Conservation (phyloP, 495 filamentous ascomycete species). For the Penicillium malachiteum region DNA sequence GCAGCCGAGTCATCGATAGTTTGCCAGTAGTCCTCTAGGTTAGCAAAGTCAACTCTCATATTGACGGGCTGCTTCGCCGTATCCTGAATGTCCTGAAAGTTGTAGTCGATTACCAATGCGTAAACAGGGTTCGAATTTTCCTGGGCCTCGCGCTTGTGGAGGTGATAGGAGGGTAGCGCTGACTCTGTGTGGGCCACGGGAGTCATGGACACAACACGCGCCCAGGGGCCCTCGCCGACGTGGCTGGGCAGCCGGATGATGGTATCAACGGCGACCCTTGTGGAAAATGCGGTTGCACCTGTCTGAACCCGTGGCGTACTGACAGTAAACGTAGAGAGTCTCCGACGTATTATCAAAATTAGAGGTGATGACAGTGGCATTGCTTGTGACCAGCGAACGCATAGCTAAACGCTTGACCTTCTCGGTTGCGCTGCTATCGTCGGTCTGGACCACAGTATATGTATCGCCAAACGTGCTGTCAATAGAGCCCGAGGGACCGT, state of each 20-base stretch:
- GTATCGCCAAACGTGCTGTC: conserved; percentile 23
- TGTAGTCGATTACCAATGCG: neutral
- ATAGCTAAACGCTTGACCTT: neutral
- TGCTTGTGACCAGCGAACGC: neutral
- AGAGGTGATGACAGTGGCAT: neutral
- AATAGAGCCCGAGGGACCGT: conserved; percentile 30
- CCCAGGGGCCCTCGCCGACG: neutral
- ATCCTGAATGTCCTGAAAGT: neutral
- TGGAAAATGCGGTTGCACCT: neutral
- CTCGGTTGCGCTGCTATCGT: neutral
- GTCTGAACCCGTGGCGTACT: neutral
- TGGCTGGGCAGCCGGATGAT: neutral
- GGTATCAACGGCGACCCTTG: neutral
- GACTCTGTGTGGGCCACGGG: neutral
- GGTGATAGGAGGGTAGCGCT: neutral
- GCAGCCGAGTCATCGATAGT: neutral
- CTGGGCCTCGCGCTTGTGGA: neutral
- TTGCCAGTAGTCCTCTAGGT: neutral
- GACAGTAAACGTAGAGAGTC: neutral
- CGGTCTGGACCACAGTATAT: neutral
- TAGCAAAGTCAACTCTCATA: neutral
- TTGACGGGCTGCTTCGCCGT: neutral
- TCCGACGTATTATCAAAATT: neutral
- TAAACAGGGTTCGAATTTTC: neutral
- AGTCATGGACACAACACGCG: neutral